Base-by-base conservation (phyloP, 192 early-diverging fungal species). In the Helicostylum pulchrum region DNA sequence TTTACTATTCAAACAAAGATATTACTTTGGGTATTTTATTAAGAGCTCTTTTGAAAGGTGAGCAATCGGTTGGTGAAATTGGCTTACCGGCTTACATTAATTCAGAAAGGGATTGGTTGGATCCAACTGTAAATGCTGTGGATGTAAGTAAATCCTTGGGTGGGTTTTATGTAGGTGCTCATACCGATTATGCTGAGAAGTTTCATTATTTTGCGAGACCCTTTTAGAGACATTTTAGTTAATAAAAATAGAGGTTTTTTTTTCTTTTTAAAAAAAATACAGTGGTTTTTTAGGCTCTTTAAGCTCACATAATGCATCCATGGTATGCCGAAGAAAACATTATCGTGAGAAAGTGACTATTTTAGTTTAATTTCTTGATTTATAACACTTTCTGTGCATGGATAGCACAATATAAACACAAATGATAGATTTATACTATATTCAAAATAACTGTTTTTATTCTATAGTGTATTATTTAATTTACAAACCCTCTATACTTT, bases 171-270 rank as follows among this genome's bases (percentile, higher is more conserved):
- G 36, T 70, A 1, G 68, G 68, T 23, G 60, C 71, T 7, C 71
- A 73, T 47, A 73, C 71, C 4, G 71, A 73, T 45, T 73, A 73
- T 48, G 65, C 64, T 20, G 42, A 68, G 2, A 73, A 73, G 26
- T 73, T 73, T 32, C 71, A 73, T 51, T 73, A 49, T 30, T 63
- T 70, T 55, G 62, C 62, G 7, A 6, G 12, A 20, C 30, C 47
- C 15, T 59, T 10, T 39, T 36, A 56, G 19, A 36, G 17, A 55
- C 2, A 14, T 55, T 36, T 15, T 19, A 54, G 2, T 55, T 34
- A 32, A 55, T 32, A 55, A 55, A 55, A 54, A 39, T 6, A 10
- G 36, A 10, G 4, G 4, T n/a, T n/a, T n/a, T n/a, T n/a, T n/a
- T n/a, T n/a, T n/a, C n/a, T n/a, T n/a, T n/a, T n/a, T n/a, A 39